phyloP scores from a whole-genome alignment of 768 basidiomycete genomes.

The Podaxis sp. region DNA sequence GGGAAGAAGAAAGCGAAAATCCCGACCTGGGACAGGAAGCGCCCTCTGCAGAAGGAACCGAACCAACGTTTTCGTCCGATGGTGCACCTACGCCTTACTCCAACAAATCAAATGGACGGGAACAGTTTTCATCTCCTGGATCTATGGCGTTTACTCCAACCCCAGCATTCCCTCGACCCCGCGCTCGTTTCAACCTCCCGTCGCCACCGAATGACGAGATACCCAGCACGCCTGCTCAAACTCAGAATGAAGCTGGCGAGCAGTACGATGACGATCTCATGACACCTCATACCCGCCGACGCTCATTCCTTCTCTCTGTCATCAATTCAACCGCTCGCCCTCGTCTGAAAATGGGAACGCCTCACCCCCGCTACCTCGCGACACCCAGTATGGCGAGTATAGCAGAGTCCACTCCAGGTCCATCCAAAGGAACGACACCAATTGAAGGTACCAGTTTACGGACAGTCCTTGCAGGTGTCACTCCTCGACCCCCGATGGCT shows the following conservation, averaged over 20 bases:
- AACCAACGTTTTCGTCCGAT: slow-evolving; percentile 76
- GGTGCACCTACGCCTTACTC: slow-evolving; percentile 43
- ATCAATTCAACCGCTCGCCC: slow-evolving; percentile 83
- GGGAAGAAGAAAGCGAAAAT: slow-evolving; percentile 20
- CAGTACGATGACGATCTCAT: slow-evolving; percentile 43
- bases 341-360: slow-evolving; percentile 62
- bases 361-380: slow-evolving; percentile 47
- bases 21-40: slow-evolving; percentile 5
- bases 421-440: slow-evolving; percentile 15
- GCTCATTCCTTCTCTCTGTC: slow-evolving; percentile 80
- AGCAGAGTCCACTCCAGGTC: slow-evolving; percentile 35
- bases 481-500: slow-evolving; percentile 55
- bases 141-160: slow-evolving; percentile 68
- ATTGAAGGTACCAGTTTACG: slow-evolving; percentile 36
- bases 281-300: slow-evolving; percentile 72
- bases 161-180: slow-evolving; percentile 59
- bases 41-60: slow-evolving; percentile 30
- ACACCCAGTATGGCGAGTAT: slow-evolving; percentile 29
- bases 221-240: slow-evolving; percentile 35
- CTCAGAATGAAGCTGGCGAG: slow-evolving; percentile 22
- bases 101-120: slow-evolving; percentile 33
- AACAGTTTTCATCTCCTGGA: slow-evolving; percentile 54
- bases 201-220: slow-evolving; percentile 40
- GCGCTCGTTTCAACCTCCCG: slow-evolving; percentile 62
- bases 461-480: slow-evolving; percentile 61